Evolutionary conservation across 139 green algal genomes (phyloP), one percentile per base, ranked within the genome.

Genomic region (Micromonas commoda): DNA sequence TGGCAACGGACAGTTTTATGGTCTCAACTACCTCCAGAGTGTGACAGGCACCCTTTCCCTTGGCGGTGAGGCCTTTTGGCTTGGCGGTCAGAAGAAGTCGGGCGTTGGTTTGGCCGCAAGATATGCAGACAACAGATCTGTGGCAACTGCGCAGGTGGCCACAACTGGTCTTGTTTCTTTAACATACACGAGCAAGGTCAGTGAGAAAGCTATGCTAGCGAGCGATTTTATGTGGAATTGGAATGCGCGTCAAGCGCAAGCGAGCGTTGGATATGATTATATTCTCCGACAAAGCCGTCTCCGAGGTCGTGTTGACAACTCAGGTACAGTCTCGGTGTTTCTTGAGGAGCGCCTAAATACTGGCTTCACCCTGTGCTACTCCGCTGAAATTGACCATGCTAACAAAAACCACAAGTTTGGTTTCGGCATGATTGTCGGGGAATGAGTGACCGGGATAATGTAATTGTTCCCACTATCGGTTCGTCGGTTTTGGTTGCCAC

Each of bases 361-460:
- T 31, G 95, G 94, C 26, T 92, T 99, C 70, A 97, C 93, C 84
- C 96, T 99, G 64, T 68, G 97, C n/a, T 83, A 99, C 52, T 93
- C 84, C 2, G 95, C 89, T 0, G 95, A 98, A 79, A 80, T 99
- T 26, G 95, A 99, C 83, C 95, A 99, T 81, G 82, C 28, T 23
- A 89, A 91, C 26, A 93, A 92, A 70, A 93, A 99, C 83, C 96
- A 98, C 89, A 97, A 94, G 83, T 97, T 97, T 84, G 93, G 93
- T 20, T 96, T 96, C 79, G 93, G 93, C 29, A 90, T 97, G 84
- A 92, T 86, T 2, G 82, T 96, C 16, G 93, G 93, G 4, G 93
- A 97, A 74, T 96, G 82, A 39, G 54, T 21, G n/a, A 45, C 24
- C 20, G 19, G 19, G 19, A 63, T 63, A 63, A 26, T 63, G 52